Evolutionary conservation across 2,329 filamentous ascomycete species (phyloP), one percentile per base, ranked within the genome.

Genomic region (Apiospora kogelbergensis): DNA sequence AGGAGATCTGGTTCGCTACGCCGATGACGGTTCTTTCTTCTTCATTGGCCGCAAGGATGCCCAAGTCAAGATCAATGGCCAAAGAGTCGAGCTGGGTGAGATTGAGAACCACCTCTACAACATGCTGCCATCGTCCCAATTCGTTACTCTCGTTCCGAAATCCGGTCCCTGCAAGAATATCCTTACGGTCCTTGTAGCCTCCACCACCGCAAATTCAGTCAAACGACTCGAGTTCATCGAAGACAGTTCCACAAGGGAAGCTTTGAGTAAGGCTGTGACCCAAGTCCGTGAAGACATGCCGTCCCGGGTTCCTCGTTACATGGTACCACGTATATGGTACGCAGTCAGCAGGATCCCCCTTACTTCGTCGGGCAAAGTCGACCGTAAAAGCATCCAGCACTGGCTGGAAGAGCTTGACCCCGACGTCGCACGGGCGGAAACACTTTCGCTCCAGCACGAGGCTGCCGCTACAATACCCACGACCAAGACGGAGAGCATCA

Each of bases 11-110:
- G 79, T n/a, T 71, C 74, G 30, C 70, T 79, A 64, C 67, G 68
- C 20, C 24, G 67, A 46, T 2, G 75, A 79, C 48, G 81, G 80
- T 30, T 65, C 73, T 0, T 65, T 83, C 17, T 68, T 72, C 1
- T 75, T 78, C 69, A 60, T 75, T 2, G 78, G 80, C 6, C 78
- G 81, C 10, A 78, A 80, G 10, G 80, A 83, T 68, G 76, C 75
- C 1, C 78, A 81, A 45, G 73, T 82, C 69, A 83, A 83, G 71
- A 70, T 83, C 0, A 74, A 78, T 2, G 82, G 82, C 0, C 64
- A 81, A 30, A 76, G 82, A 4, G 79, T 85, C 17, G 83, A 86
- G 11, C 73, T 85, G 0, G 73, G 74, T 6, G 84, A 85, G 9
- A 78, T 86, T 69, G 66, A 71, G 53, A 26, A 48, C 45, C 45